phyloP scores from a whole-genome alignment of 106 monocot species.

The Allium cepa region DNA sequence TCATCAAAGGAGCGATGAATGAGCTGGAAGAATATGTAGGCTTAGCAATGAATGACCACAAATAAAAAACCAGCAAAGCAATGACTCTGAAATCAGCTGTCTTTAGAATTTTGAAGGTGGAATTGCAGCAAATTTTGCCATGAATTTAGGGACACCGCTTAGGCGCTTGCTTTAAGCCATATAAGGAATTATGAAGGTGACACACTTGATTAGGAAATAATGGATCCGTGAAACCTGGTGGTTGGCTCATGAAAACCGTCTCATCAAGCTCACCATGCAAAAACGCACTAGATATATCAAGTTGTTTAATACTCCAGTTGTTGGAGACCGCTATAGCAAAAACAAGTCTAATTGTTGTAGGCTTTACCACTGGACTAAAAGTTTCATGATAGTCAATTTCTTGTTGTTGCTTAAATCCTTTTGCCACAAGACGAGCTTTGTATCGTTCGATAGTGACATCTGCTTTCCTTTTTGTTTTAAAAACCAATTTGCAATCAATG shows the following conservation, averaged over 20 bases:
- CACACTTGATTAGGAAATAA: not conserved
- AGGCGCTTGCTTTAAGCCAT: conserved; percentile 23
- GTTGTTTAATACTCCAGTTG: conserved; percentile 6
- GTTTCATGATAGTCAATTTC: not conserved
- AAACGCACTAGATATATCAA: conserved; percentile 11
- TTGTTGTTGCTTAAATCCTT: not conserved
- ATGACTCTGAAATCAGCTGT: too few species aligned
- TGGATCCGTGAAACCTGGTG: conserved; percentile 1
- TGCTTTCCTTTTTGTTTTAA: not conserved
- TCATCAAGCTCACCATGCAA: conserved; percentile 10
- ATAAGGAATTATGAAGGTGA: conserved; percentile 3
- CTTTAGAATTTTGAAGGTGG: too few species aligned
- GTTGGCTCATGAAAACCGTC: conserved; percentile 17
- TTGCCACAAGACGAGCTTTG: not conserved
- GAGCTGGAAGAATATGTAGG: too few species aligned
- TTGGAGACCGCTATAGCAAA: not conserved
- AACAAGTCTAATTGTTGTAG: not conserved
- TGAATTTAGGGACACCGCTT: too few species aligned
- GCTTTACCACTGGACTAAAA: not conserved
- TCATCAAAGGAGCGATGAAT: too few species aligned
- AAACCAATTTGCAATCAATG: not conserved
- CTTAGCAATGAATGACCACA: too few species aligned
- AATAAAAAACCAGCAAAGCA: too few species aligned
- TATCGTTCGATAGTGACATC: not conserved
- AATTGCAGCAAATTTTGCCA: too few species aligned